Percentiles rank a stretch among this genome's conserved stretches.
phyloP scores from a whole-genome alignment of 345 rosid genomes.

The Rhodamnia rubescens region DNA sequence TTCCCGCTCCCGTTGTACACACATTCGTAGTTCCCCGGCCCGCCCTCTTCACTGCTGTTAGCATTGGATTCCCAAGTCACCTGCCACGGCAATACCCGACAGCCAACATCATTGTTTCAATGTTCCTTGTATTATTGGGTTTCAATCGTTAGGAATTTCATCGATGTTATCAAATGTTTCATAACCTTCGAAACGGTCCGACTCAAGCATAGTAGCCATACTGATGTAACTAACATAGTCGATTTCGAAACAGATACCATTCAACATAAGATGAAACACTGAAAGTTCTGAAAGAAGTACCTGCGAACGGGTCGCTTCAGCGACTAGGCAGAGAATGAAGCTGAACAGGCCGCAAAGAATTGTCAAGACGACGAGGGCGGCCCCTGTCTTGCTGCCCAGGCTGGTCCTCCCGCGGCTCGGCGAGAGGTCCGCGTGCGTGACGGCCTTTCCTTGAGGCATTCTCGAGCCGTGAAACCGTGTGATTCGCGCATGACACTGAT shows the following conservation, averaged over 20 bases:
- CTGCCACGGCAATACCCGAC: conserved; percentile 12
- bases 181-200: neutral
- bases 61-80: conserved; percentile 26
- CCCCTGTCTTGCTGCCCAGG: conserved; percentile 63
- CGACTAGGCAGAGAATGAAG: conserved; percentile 73
- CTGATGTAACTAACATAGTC: neutral
- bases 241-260: neutral
- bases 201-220: neutral
- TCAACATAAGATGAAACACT: neutral
- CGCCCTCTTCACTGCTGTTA: conserved; percentile 1
- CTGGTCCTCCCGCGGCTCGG: conserved; percentile 39
- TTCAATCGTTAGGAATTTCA: neutral
- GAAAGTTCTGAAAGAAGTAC: conserved; percentile 7
- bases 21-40: conserved; percentile 27
- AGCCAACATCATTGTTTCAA: neutral
- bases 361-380: conserved; percentile 34
- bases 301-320: conserved; percentile 89
- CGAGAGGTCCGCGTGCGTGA: conserved; percentile 83
- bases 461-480: neutral
- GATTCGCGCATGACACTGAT: neutral
- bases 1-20: conserved; percentile 64
- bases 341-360: conserved; percentile 60
- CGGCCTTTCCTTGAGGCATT: conserved; percentile 42
- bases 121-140: neutral
- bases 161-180: neutral